These are phyloP conservation scores for Luffa acutangula DNA, from an alignment of 306 rosid genomes.

Conservation along the genomic window DNA sequence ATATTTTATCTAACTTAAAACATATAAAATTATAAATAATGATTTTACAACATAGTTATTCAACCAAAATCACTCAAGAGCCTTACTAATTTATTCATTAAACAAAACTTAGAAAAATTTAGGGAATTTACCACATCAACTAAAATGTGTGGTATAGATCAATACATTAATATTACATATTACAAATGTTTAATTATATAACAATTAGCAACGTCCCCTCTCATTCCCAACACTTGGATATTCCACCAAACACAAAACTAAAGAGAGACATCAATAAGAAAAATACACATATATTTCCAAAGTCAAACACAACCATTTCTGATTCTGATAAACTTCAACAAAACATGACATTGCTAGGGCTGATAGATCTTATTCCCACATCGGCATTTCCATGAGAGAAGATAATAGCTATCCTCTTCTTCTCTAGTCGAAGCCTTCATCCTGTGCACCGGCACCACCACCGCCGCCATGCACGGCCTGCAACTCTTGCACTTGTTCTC, in stretches of 20 bases:
- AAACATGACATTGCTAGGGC: slow-evolving; percentile 15
- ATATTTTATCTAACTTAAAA: no score
- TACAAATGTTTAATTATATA: neutral
- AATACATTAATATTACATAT: no score
- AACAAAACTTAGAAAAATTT: no score
- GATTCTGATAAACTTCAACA: neutral
- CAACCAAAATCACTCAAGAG: no score
- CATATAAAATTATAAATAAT: no score
- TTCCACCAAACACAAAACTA: neutral
- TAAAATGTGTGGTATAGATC: no score
- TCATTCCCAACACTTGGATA: neutral
- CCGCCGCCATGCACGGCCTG: slow-evolving; percentile 73
- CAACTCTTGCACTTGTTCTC: slow-evolving; percentile 71
- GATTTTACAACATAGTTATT: no score
- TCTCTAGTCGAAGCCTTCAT: slow-evolving; percentile 15
- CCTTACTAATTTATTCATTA: no score
- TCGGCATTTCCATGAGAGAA: slow-evolving; percentile 80
- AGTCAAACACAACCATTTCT: neutral
- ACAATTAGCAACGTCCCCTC: neutral
- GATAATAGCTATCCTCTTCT: slow-evolving; percentile 59
- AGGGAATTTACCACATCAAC: no score
- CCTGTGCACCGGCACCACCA: slow-evolving; percentile 51
- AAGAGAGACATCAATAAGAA: neutral
- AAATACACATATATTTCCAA: neutral
- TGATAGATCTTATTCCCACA: slow-evolving; percentile 70